Evolutionary conservation across 208 protist genomes (phyloP), one percentile per base, ranked within the genome.

Genomic region (Lotmaria passim): DNA sequence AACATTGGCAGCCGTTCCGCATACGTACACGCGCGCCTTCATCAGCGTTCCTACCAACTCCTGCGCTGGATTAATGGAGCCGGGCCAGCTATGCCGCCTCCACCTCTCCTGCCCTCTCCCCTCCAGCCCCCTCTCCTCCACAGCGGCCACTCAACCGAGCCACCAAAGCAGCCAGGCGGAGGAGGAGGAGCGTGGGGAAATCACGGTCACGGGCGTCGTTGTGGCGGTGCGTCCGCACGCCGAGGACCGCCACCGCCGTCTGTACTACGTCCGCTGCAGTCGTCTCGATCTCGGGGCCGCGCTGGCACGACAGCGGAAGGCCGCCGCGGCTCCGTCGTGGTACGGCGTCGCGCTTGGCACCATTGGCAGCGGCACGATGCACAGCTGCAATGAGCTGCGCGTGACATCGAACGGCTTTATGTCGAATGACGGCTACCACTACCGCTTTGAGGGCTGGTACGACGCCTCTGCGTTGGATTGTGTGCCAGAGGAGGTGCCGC

Each of bases 381-480:
- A 82, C 51, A 31, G 73, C 41, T 47, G 59, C 50, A 79, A 72
- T 39, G 66, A 74, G 57, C 44, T 80, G 31, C 73, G 75, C n/a
- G 62, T 68, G 46, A n/a, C 24, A 12, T 6, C 53, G 50, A 63
- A 75, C 34, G 55, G 59, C 23, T 71, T 88, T 28, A 72, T 71
- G 11, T 92, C 86, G 6, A 52, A 56, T 15, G 66, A 79, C 28
- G 87, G 87, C 26, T 93, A 90, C 66, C 70, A 73, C 66, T 93
- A 93, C 73, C 71, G 74, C 56, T 85, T 78, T 53, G 82, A 88
- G 39, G 87, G 87, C 50, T 93, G 87, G 85, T 93, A 93, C 78
- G 84, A 93, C 8, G 71, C 36, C 7, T 24, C 19, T 17, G 15
- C 51, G 15, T 33, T 56, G 59, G 30, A 53, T 2, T 14, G n/a